Percentiles rank a stretch among this genome's conserved stretches.
phyloP scores from a whole-genome alignment of 208 protist species.

The Trypanosoma platydactyli region DNA sequence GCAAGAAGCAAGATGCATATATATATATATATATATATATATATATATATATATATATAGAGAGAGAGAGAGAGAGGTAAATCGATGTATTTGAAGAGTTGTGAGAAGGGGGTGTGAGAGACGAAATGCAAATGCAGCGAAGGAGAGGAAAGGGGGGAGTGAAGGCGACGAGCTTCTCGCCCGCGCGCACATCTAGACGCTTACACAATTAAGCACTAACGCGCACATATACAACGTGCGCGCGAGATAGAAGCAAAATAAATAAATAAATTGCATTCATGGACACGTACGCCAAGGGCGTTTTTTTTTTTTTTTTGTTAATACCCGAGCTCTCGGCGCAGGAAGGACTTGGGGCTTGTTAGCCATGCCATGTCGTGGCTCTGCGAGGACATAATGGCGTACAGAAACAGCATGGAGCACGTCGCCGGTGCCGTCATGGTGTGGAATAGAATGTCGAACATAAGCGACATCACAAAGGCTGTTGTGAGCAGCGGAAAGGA shows the following conservation, averaged over 20 bases:
- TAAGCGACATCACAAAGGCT: slow-evolving; percentile 58
- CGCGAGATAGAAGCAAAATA: slow-evolving; percentile 2
- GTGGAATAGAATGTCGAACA: slow-evolving; percentile 77
- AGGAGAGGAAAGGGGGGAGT: neutral
- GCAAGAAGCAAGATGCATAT: slow-evolving; percentile 9
- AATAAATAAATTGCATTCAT: neutral
- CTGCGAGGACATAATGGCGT: slow-evolving; percentile 76
- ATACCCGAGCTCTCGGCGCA: slow-evolving; percentile 80
- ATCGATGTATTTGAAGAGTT: neutral
- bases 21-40: neutral
- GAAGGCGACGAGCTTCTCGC: too few relatives aligned
- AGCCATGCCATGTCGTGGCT: slow-evolving; percentile 90
- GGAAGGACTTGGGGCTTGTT: slow-evolving; percentile 86
- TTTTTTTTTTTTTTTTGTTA: too few relatives aligned
- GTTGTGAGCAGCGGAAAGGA: slow-evolving; percentile 72
- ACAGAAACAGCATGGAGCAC: slow-evolving; percentile 82
- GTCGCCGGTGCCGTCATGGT: slow-evolving; percentile 86
- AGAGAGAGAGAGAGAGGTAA: slow-evolving; percentile 11
- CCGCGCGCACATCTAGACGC: too few relatives aligned
- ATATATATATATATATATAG: slow-evolving; percentile 1
- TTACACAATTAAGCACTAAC: neutral
- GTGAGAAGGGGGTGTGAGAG: too few relatives aligned
- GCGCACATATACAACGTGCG: neutral
- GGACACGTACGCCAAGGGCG: too few relatives aligned
- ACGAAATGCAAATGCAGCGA: neutral